Evolutionary conservation across 306 rosid genomes (phyloP).

Genomic region (Urtica urens): DNA sequence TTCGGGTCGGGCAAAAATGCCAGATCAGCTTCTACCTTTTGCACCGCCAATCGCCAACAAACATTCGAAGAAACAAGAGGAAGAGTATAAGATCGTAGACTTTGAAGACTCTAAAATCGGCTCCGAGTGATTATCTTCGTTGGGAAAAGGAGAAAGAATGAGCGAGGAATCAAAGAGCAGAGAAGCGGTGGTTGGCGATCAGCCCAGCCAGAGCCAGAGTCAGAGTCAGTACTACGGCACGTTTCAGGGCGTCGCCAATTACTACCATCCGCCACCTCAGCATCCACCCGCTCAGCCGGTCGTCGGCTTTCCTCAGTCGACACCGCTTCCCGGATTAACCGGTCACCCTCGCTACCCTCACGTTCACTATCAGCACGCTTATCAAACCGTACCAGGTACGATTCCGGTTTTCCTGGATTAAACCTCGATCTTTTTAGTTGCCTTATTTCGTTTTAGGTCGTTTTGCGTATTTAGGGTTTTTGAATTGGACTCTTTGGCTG

Average conservation of each 20-base stretch:
- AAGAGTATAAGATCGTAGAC: too few relatives aligned
- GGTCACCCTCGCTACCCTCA: conserved; percentile 24
- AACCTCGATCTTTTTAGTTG: too few relatives aligned
- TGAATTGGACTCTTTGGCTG: too few relatives aligned
- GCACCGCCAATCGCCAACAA: conserved; percentile 1
- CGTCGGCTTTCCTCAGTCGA: conserved; percentile 41
- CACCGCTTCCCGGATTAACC: conserved; percentile 17
- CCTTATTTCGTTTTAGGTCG: too few relatives aligned
- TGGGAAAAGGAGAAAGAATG: conserved; percentile 14
- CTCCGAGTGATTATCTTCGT: background rate
- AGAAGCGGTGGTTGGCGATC: conserved; percentile 22
- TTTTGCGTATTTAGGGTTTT: too few relatives aligned
- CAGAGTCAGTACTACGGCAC: conserved; percentile 64
- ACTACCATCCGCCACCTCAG: conserved; percentile 26
- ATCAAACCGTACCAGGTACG: conserved; percentile 42
- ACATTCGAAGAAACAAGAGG: background rate
- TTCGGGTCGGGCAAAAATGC: background rate
- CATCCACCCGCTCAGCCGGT: conserved; percentile 28
- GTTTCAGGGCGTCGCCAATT: conserved; percentile 80
- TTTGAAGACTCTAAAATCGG: background rate
- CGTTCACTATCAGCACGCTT: conserved; percentile 23
- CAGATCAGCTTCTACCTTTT: background rate
- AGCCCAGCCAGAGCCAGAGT: too few relatives aligned
- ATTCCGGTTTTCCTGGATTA: background rate
- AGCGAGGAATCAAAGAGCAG: conserved; percentile 35